Base-by-base conservation (phyloP, 1,284 basidiomycete species). In the Ceratobasidium sp. region DNA sequence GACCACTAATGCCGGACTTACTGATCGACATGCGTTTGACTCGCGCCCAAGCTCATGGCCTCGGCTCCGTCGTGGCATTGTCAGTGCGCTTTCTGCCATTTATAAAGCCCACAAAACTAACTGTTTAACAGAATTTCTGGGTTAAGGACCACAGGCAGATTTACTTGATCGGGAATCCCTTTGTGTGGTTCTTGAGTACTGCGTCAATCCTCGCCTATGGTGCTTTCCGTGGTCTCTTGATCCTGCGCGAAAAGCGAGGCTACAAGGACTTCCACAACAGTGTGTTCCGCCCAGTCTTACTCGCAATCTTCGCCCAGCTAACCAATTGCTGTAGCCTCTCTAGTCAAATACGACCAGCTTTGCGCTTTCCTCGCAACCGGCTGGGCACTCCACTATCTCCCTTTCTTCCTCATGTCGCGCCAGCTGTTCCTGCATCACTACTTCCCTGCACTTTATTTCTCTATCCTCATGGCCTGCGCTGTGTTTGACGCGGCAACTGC, bases 381-480 rank as follows among this genome's bases (percentile, higher is more conserved):
- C 69, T 99, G 97, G 96, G 88, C 87, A n/a, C 83, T 98, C 61
- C 97, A 99, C 87, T 99, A 97, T 86, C 88, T 96, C 83, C 97
- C 97, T 12, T 99, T 99, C 90, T 98, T 92, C 90, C 87, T 98
- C 81, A 99, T 99, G 97, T 87, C 90, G 68, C 94, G 97, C 33
- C 97, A 99, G 83, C 91, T 99, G 62, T 99, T 99, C 90, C 85
- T 99, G 40, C 97, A 99, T 84, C 97, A 99, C 86, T 98, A 99
- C 84, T 93, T 98, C 84, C 97, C 97, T 0, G 96, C 97, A 0
- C 88, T 99, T 17, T 99, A 98, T 85, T 99, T 97, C 83, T 92
- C 95, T 26, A 92, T 99, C 81, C 89, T 99, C 10, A 87, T 96
- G 38, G 88, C 90, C 42, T 93, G 93, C 73, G 89, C 88, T 1